Base-by-base conservation (phyloP, 179 eudicot species). In the Camellia oleifera region DNA sequence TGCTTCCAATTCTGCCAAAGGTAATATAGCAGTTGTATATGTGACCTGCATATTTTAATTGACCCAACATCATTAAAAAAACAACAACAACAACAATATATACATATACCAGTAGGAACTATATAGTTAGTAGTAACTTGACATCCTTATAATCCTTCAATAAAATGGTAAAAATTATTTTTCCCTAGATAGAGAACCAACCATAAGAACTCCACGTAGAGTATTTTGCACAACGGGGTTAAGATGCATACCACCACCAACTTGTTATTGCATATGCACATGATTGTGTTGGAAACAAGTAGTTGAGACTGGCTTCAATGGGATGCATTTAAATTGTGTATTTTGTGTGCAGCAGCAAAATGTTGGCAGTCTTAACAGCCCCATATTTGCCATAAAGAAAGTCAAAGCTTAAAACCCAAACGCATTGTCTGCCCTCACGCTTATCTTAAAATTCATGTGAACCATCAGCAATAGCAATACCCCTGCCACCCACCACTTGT, bases 1-100 rank as follows among this genome's bases (percentile, higher is more conserved):
- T 76, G 94, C 94, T 84, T 96, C 99, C 79, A 96, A 81, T 81
- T 96, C 94, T 56, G 91, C 97, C 82, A 96, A 69, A 46, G 89
- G 88, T 70, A 84, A 77, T 87, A 94, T 80, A 14, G 91, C 86
- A 87, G 90, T 90, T 75, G 86, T 85, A 90, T 91, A 94, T 45
- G 84, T 86, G 48, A 94, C 97, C 99, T 96, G 86, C 76, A 82
- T 72, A 69, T 54, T 77, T 63, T 52, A 77, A 12, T 17, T 32
- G 26, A 77, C 12, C 65, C 78, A 52, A 26, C 58, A 58, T 81
- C 60, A 68, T 32, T 14, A 32, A 5, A 18, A 3, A 23, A 42
- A 3, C 52, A 53, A 10, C 0, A 40, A 44, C 32, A 26, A 4
- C 50, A 52, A 61, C 4, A 5, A 3, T 46, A 14, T 7, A 1